Base-by-base conservation (phyloP, 1,284 basidiomycete genomes). In the Tilletiopsis washingtonensis region DNA sequence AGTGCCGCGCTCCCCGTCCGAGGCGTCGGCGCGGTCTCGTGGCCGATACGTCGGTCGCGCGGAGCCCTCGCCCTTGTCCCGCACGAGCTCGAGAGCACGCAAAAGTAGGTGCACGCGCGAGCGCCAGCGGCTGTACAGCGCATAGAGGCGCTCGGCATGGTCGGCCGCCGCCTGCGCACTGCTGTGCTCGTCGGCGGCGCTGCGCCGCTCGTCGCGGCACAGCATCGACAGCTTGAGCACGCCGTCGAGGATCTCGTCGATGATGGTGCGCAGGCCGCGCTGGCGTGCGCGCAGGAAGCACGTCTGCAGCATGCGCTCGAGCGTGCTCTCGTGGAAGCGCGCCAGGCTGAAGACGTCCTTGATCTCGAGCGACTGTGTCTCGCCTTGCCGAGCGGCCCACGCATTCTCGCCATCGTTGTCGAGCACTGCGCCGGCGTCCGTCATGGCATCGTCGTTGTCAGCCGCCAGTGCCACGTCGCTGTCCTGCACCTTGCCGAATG, bases 331-430 rank as follows among this genome's bases (percentile, higher is more conserved):
- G 40, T 66, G 63, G 24, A 59, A 64, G 2, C 56, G 43, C 6
- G 61, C 63, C 6, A 66, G 49, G 5, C 57, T 60, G 32, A 66
- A 66, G 19, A 66, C 56, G 41, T 66, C 63, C 40, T 62, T 61
- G 17, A 66, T 48, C 34, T 61, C 55, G 2, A 61, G 23, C 14
- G 32, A 20, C 11, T 15, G 23, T 51, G 4, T 47, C 50, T 3
- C 53, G 54, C 49, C 46, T 44, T 17, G n/a, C n/a, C n/a, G n/a
- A n/a, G n/a, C 53, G 29, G 9, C 56, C 53, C n/a, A 43, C 19
- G 55, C 53, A 20, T 57, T 52, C 4, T 57, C 61, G 20, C 45
- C 56, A 24, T 60, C 34, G 11, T 12, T 32, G n/a, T 55, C 54
- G 2, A 58, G 53, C n/a, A n/a, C n/a, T n/a, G n/a, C n/a, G n/a